Base-by-base conservation (phyloP, 2,329 filamentous ascomycete genomes). In the Metarhizium sp. region DNA sequence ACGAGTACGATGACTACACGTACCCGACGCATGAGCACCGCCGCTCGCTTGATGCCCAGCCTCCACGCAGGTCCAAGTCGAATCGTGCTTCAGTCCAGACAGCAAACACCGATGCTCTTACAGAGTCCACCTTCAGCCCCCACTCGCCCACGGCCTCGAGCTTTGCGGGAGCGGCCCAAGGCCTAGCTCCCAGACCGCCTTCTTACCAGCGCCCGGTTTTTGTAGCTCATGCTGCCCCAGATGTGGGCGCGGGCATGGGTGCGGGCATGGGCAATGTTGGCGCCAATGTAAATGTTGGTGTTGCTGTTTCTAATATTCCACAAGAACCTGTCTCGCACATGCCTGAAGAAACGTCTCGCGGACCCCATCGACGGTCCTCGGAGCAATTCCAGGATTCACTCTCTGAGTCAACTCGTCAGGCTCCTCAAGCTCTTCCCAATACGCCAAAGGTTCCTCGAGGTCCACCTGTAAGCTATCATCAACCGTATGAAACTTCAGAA, bases 361-460 rank as follows among this genome's bases (percentile, higher is more conserved):
- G 55, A 47, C 55, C 59, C 30, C 32, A 51, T 34, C 51, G 53
- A 49, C 55, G 54, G 42, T 47, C 60, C 56, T 70, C 73, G 58
- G 72, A 73, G 56, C 66, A 69, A 14, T 60, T 69, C 59, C 70
- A 74, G 42, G 65, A 70, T 53, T 58, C 62, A 60, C 60, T 67
- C 50, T 54, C 55, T 59, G n/a, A 14, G 29, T 11, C 36, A 51
- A 16, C 16, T 34, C 38, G 50, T 38, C 40, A 62, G 60, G 59
- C 67, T 53, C 50, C 38, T n/a, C 64, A 72, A 6, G 65, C 73
- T 48, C 74, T 71, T 11, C 77, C 81, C 18, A 72, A 75, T 51
- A 82, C 79, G 38, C 81, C 85, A 59, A 85, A 88, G 60, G 79
- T 77, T 32, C 81, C 85, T 54, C 77, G 76, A 62, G 77, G 74